Base-by-base conservation (phyloP, 2,329 filamentous ascomycete genomes). In the Ramularia endophylla region DNA sequence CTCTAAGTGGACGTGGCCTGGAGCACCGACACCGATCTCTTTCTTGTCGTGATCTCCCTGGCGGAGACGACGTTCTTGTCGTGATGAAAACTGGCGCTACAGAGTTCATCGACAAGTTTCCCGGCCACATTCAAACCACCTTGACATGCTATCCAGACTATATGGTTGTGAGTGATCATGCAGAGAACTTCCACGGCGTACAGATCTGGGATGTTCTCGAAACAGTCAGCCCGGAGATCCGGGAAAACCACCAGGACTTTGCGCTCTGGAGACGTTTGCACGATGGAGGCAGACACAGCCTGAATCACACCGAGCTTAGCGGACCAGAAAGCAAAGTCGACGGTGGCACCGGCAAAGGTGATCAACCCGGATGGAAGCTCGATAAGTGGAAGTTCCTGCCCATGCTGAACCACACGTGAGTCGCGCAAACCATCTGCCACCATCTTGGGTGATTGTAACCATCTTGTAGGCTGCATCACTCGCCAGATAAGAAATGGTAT, bases 361-460 rank as follows among this genome's bases (percentile, higher is more conserved):
- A 42, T 11, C 54, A 54, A 27, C 46, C 52, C 13, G 73, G 72
- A 2, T 75, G 73, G 72, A 63, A 55, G 25, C 62, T 75, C 27
- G 73, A 76, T 58, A 72, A 71, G 50, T 76, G 68, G 62, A 76
- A 76, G 51, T 75, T 76, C 43, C 54, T 76, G 19, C 70, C 73
- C 17, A 73, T 74, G 65, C 62, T 75, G 4, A 70, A 74, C 45
- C 60, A 64, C 15, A 71, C 73, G n/a, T n/a, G n/a, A n/a, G n/a
- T n/a, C n/a, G n/a, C n/a, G n/a, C n/a, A n/a, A n/a, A n/a, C n/a
- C n/a, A n/a, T n/a, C n/a, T n/a, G n/a, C n/a, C n/a, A n/a, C n/a
- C n/a, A n/a, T n/a, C n/a, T n/a, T n/a, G n/a, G n/a, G n/a, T n/a
- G n/a, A n/a, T n/a, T n/a, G n/a, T n/a, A n/a, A n/a, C n/a, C n/a